Evolutionary conservation across 306 rosid genomes (phyloP), one percentile per base, ranked within the genome.

Genomic region (Sicyos baderoa): DNA sequence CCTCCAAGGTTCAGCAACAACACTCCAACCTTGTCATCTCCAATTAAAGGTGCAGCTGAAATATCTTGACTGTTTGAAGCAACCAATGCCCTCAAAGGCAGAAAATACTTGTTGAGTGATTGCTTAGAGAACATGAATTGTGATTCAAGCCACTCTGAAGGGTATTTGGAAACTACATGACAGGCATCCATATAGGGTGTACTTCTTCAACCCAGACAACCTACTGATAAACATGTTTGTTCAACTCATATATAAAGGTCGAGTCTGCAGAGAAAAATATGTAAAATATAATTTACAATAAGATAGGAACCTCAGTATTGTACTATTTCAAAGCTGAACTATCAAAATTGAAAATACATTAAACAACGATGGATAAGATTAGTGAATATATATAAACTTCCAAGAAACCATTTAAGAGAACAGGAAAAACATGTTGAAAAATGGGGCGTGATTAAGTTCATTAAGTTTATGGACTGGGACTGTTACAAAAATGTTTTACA

Each of bases 1-100:
- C 97, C 97, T 76, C 97, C 96, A 61, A 89, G 97, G 82, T 91
- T 91, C 56, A 91, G 90, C 88, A 89, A 76, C 84, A 91, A 75
- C 19, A 91, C 96, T 74, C 95, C 97, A 37, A 89, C 79, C 79
- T 84, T 87, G 59, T 89, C 95, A 32, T 87, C 89, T 3, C 84
- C 91, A 45, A 47, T 44, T 55, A 87, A n/a, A 79, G 87, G 83
- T 23, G 80, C 57, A 73, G 80, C 76, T 7, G 91, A 56, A 59
- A 74, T 72, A 67, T 80, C 80, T 76, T 75, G 84, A 60, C 79
- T 61, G 13, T 86, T 81, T 60, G 88, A 71, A 57, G 88, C 78
- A 72, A 83, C 91, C 74, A 86, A 61, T 54, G 94, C 96, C 66
- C 84, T 83, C 70, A 83, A 52, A 18, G 94, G 94, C 59, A 77